These are phyloP conservation scores for Avicennia marina DNA, from an alignment of 257 asterid species.

Conservation along the genomic window DNA sequence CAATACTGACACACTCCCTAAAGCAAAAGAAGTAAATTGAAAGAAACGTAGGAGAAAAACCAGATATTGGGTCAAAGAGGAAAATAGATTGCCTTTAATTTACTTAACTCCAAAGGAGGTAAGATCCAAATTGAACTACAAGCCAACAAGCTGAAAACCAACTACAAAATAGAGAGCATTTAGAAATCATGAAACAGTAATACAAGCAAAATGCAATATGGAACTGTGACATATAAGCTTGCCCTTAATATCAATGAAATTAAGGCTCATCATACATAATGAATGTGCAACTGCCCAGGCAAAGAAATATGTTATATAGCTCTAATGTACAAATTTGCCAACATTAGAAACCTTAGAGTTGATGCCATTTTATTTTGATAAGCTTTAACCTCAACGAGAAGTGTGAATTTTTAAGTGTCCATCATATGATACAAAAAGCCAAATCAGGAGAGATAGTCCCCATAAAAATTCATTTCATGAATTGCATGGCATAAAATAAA, in stretches of 20 bases:
- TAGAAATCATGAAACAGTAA: neutral
- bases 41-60: conserved; percentile 10
- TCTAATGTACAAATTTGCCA: neutral
- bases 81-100: neutral
- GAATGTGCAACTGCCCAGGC: neutral
- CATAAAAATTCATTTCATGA: neutral
- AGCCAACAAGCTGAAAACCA: conserved; percentile 5
- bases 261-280: neutral
- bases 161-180: neutral
- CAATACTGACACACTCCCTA: neutral
- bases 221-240: neutral
- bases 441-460: neutral
- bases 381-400: neutral
- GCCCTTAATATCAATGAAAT: neutral
- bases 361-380: neutral
- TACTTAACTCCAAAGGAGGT: neutral
- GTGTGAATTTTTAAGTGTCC: neutral
- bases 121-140: neutral
- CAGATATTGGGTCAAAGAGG: neutral
- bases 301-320: neutral
- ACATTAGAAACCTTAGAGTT: conserved; percentile 3
- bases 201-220: neutral
- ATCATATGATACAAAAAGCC: neutral
- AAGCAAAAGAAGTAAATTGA: conserved; percentile 3
- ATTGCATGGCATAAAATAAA: neutral